These are phyloP conservation scores for Podila epigama DNA, from an alignment of 192 early-diverging fungal species.

Conservation along the genomic window DNA sequence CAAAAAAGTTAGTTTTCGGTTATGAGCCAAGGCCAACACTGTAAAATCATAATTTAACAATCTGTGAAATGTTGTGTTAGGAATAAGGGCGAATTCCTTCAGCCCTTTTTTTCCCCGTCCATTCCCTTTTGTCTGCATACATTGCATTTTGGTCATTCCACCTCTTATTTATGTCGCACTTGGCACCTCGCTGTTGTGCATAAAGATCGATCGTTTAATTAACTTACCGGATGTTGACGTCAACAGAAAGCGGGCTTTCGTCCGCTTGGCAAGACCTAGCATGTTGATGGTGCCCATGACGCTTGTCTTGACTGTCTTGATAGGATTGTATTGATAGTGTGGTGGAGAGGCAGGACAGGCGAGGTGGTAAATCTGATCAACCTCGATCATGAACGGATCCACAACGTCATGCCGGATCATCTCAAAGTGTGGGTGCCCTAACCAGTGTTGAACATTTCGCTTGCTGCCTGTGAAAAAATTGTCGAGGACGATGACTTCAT, in stretches of 20 bases:
- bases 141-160: too few species aligned
- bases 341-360: conserved; percentile 88
- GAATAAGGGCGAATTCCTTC: too few species aligned
- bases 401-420: conserved; percentile 84
- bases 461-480: conserved; percentile 85
- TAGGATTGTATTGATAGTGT: conserved; percentile 88
- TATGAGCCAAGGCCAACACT: too few species aligned
- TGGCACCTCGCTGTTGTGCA: too few species aligned
- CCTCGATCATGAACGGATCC: conserved; percentile 84
- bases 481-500: conserved; percentile 81
- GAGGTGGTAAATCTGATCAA: conserved; percentile 87
- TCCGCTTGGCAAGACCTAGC: conserved; percentile 82
- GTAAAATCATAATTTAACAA: too few species aligned
- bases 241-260: conserved; percentile 79
- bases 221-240: conserved; percentile 79
- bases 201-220: background rate
- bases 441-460: conserved; percentile 82
- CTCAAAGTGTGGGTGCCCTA: conserved; percentile 85
- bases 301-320: conserved; percentile 85
- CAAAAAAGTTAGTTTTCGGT: too few species aligned
- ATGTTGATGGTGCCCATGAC: conserved; percentile 90
- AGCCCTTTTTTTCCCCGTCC: too few species aligned
- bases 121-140: too few species aligned
- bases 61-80: too few species aligned
- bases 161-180: too few species aligned